Evolutionary conservation across 768 basidiomycete species (phyloP), one percentile per base, ranked within the genome.

Genomic region (Leccinellum rugosiceps): DNA sequence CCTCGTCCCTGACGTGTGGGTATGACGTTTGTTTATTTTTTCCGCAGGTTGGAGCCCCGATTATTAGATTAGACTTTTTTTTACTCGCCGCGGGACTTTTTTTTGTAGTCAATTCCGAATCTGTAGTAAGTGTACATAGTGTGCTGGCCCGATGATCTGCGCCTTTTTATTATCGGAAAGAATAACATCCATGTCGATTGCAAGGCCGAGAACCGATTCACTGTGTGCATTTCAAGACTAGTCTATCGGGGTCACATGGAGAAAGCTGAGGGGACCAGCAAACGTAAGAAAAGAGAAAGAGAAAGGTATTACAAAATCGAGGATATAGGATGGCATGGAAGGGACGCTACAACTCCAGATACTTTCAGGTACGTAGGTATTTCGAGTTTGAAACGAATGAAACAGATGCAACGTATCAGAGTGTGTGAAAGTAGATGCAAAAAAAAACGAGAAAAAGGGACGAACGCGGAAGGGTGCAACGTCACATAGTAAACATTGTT

Each of bases 1-100:
- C 48, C 48, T 49, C 30, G 48, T 21, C 14, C 52, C 61, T 56
- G 58, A 44, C 8, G 38, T 23, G 6, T 26, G 34, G 15, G 6
- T 35, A 35, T 35, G 15, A 35, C 34, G 38, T 38, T 38, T 38
- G 7, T 38, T 17, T 32, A n/a, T 10, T 15, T 17, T 21, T 25
- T 14, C 3, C 17, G 34, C 59, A 79, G 78, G 78, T n/a, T 79
- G 78, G 78, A 72, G 73, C 50, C 77, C 79, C 19, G 69, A 77
- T 59, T 72, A 65, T 52, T 77, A 66, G 60, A 34, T 17, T 58
- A 32, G 50, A 52, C 19, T 47, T 32, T 55, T 19, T 21, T 45
- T n/a, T n/a, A 45, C 38, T 19, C 3, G 38, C 38, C 38, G 38
- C 38, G 38, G 38, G 4, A 41, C n/a, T 41, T n/a, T 41, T 35